Evolutionary conservation across 1,139 yeast genomes (phyloP), one percentile per base, ranked within the genome.

Genomic region (Lodderomyces oxycetoniae): DNA sequence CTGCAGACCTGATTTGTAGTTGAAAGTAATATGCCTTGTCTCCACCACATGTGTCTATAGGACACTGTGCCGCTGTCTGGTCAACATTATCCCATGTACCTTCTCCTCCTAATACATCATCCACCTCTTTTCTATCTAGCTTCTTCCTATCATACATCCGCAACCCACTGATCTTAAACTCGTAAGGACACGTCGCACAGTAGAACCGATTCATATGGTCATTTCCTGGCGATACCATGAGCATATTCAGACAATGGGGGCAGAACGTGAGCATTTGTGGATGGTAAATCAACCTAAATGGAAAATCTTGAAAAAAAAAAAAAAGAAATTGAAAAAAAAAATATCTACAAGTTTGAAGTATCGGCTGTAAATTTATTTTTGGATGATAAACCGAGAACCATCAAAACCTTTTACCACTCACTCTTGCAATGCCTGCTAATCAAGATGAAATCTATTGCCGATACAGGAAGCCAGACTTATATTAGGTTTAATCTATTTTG

Each of bases 1-100:
- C 93, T 3, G 94, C 94, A 44, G 88, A 85, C 60, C 98, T 73
- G 52, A 91, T 91, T 59, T 91, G 99, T 41, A 91, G 68, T 62
- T 91, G 98, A 71, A 89, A 93, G 68, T 87, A 91, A 60, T 93
- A 91, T 0, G 98, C 99, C 58, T 87, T 85, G 47, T 78, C 85
- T 43, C 84, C 82, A 31, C 88, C 95, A 66, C 98, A 91, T 1
- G 71, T 59, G 43, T 85, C 94, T 29, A 76, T 69, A 3, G 96
- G 96, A 66, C 98, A 91, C 55, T 91, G 95, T 0, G 91, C 83
- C 2, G 77, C 67, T 0, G 91, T 83, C 51, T 83, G 91, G 54
- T 93, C 98, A 20, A 93, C 98, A 53, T 91, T 89, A 56, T 91
- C 98, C 98, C 98, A 91, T 3, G 97, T 94, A 17, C 96, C 97